Evolutionary conservation across 129 eudicot genomes (phyloP), one percentile per base, ranked within the genome.

Genomic region (Rutidosis leptorrhynchoides): DNA sequence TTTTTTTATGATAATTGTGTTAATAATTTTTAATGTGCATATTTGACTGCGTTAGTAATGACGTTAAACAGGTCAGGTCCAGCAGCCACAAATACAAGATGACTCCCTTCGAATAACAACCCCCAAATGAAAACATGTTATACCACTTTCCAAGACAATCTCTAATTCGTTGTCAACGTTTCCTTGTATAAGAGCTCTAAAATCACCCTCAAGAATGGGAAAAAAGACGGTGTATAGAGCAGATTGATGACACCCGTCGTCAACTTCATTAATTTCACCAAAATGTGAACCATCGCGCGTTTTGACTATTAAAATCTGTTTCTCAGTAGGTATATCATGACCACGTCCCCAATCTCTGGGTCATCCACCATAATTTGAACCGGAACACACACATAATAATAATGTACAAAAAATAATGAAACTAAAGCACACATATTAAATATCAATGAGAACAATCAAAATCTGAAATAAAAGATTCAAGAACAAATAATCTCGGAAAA

Each of bases 351-450:
- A 90, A 87, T 76, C 87, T 78, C 71, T 90, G 97, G 6, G 97
- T 84, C 95, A 90, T 84, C 97, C 97, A 90, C 97, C 97, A 90
- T 58, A 90, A 29, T 64, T 90, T 90, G 82, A 84, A 87, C 51
- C 95, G 86, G 53, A 86, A 90, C 29, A 84, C 85, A 74, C 89
- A 82, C 92, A 90, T 82, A 71, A 87, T n/a, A n/a, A n/a, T n/a
- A n/a, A n/a, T n/a, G n/a, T n/a, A n/a, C n/a, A n/a, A n/a, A n/a
- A n/a, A n/a, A n/a, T n/a, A n/a, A n/a, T n/a, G n/a, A n/a, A n/a
- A n/a, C n/a, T n/a, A n/a, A n/a, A n/a, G n/a, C n/a, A n/a, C n/a
- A n/a, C n/a, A n/a, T n/a, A n/a, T n/a, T n/a, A n/a, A n/a, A n/a
- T n/a, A n/a, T n/a, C n/a, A n/a, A n/a, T n/a, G n/a, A n/a, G n/a